These are phyloP conservation scores for Verbascum thapsus DNA, from an alignment of 257 asterid genomes.

Conservation along the genomic window DNA sequence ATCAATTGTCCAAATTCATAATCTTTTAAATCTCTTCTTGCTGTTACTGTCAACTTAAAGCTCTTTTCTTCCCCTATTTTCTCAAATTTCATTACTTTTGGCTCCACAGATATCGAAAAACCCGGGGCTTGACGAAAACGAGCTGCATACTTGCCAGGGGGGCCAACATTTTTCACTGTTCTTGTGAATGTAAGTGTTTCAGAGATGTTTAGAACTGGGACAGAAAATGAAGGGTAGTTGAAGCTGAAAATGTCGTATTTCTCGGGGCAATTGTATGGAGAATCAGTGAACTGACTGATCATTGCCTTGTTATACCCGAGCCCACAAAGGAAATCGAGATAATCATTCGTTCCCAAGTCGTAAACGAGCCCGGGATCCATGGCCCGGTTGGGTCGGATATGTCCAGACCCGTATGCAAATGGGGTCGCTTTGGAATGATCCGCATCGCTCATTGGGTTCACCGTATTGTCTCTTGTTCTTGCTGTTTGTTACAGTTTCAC, in stretches of 20 bases:
- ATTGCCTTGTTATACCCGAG: slow-evolving; percentile 45
- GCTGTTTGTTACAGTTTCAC: slow-evolving; percentile 31
- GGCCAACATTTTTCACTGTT: slow-evolving; percentile 60
- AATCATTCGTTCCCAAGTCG: slow-evolving; percentile 46
- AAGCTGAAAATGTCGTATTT: slow-evolving; percentile 34
- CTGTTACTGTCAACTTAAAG: slow-evolving; percentile 37
- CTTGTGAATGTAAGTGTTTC: slow-evolving; percentile 35
- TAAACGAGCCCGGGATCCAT: slow-evolving; percentile 67
- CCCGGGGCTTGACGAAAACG: slow-evolving; percentile 40
- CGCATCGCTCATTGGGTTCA: slow-evolving; percentile 29
- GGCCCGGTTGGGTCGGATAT: slow-evolving; percentile 61
- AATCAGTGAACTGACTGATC: slow-evolving; percentile 16
- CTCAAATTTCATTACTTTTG: slow-evolving; percentile 35
- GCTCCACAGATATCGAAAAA: slow-evolving; percentile 39
- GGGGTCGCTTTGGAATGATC: slow-evolving; percentile 34
- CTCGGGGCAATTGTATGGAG: slow-evolving; percentile 40
- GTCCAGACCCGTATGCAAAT: slow-evolving; percentile 57
- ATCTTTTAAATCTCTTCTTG: not conserved
- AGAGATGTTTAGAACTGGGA: slow-evolving; percentile 29
- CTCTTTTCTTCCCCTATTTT: slow-evolving; percentile 51
- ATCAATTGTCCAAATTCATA: slow-evolving; percentile 45
- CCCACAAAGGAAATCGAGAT: slow-evolving; percentile 61
- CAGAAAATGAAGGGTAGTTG: slow-evolving; percentile 59
- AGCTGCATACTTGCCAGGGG: slow-evolving; percentile 39
- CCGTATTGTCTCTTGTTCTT: slow-evolving; percentile 54